Evolutionary conservation across 2,329 filamentous ascomycete genomes (phyloP).

Genomic region (Talaromyces funiculosus): DNA sequence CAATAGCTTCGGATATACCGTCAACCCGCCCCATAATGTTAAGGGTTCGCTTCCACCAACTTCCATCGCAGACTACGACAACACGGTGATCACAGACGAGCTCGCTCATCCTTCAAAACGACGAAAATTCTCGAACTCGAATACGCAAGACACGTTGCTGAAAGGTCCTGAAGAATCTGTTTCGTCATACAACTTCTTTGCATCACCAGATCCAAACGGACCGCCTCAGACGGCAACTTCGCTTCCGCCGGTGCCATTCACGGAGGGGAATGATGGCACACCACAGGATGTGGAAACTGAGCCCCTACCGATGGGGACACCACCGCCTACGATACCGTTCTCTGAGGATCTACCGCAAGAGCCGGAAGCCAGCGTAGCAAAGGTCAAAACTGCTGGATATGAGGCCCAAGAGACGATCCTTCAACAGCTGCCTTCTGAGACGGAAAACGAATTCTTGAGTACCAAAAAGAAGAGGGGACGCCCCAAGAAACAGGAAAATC

Average conservation of each 20-base stretch:
- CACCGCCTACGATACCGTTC: constrained; percentile 37
- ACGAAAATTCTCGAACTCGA: constrained; percentile 7
- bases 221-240: neutral
- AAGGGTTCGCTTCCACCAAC: neutral
- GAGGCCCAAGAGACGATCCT: constrained; percentile 20
- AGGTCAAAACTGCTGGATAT: neutral
- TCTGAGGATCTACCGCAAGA: constrained; percentile 24
- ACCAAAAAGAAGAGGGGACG: constrained; percentile 26
- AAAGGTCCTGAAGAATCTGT: neutral
- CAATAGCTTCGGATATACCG: neutral
- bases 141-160: constrained; percentile 6
- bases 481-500: constrained; percentile 24
- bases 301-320: constrained; percentile 26
- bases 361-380: constrained; percentile 1
- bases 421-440: constrained; percentile 23
- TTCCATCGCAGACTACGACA: neutral
- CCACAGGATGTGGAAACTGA: constrained; percentile 6
- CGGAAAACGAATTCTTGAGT: constrained; percentile 8
- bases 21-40: neutral
- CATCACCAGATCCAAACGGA: constrained; percentile 1
- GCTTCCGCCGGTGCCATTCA: neutral
- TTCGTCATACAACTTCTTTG: constrained; percentile 13
- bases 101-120: constrained; percentile 9
- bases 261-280: neutral
- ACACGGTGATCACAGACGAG: neutral